Evolutionary conservation across 257 asterid species (phyloP).

Genomic region (Scutellaria baicalensis): DNA sequence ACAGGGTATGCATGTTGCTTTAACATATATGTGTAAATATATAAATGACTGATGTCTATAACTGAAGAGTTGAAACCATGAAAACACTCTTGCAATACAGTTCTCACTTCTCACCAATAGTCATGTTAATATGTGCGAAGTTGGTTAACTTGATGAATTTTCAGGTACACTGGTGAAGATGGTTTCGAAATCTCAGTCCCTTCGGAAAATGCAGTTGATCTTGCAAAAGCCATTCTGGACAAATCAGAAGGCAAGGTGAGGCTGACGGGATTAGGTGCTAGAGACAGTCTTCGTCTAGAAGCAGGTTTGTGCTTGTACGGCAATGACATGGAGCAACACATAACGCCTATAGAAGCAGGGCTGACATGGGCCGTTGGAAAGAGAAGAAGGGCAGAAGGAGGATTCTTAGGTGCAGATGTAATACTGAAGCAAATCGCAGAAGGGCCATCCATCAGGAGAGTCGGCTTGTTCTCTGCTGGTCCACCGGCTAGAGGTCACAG

Average conservation of each 20-base stretch:
- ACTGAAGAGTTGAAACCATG: background rate
- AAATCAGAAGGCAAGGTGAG: constrained; percentile 86
- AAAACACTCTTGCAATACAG: background rate
- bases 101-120: background rate
- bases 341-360: constrained; percentile 90
- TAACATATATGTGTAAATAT: background rate
- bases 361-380: constrained; percentile 97
- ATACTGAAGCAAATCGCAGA: constrained; percentile 75
- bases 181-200: constrained; percentile 98
- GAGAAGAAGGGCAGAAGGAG: constrained; percentile 96
- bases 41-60: background rate
- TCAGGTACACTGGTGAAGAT: constrained; percentile 97
- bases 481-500: constrained; percentile 95
- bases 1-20: constrained; percentile 80
- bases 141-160: constrained; percentile 13
- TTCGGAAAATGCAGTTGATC: constrained; percentile 79
- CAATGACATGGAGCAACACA: constrained; percentile 98
- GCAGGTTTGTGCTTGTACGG: constrained; percentile 95
- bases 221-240: constrained; percentile 86
- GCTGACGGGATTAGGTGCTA: constrained; percentile 85
- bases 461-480: constrained; percentile 73
- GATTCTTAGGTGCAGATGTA: constrained; percentile 87
- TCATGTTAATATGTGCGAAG: background rate
- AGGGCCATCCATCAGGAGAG: constrained; percentile 83
- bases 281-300: constrained; percentile 97